Percentiles rank a stretch among this genome's conserved stretches.
Evolutionary conservation across 495 filamentous ascomycete species (phyloP).

Genomic region (Neurospora sp.): DNA sequence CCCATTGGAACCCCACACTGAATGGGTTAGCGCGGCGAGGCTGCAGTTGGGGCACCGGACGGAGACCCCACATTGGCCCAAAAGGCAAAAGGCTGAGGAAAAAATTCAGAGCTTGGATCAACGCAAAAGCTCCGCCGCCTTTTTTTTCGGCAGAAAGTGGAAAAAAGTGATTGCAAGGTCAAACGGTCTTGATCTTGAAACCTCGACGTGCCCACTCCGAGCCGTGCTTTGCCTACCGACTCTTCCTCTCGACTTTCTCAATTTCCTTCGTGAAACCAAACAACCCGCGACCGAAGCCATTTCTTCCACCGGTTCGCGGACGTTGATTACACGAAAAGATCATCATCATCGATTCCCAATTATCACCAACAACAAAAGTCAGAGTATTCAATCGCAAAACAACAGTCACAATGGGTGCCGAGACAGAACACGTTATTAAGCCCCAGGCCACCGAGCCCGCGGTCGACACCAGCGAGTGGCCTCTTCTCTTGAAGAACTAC

Average conservation of each 20-base stretch:
- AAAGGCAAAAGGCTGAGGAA: not conserved
- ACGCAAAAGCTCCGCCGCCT: not conserved
- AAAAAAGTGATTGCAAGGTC: not conserved
- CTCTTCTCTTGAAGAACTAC: constrained; percentile 87
- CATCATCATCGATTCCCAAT: not conserved
- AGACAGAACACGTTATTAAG: constrained; percentile 76
- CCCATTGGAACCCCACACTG: not conserved
- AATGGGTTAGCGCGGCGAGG: not conserved
- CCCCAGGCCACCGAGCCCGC: constrained; percentile 62
- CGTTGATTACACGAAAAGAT: not conserved
- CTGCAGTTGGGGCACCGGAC: not conserved
- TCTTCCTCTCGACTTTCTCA: not conserved
- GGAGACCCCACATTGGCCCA: not conserved
- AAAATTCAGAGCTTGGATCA: not conserved
- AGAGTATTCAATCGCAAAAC: not conserved
- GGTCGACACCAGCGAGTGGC: constrained; percentile 73
- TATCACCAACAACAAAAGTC: not conserved
- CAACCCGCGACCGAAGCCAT: not conserved
- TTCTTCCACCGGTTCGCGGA: not conserved
- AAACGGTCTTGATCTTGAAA: not conserved
- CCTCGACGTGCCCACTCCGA: not conserved
- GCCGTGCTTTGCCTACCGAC: not conserved
- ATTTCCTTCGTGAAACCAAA: not conserved
- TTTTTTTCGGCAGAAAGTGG: not conserved
- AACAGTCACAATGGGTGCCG: constrained; percentile 14